Conservation (phyloP, 139 green algal genomes). For the Coelastrella sp. region DNA sequence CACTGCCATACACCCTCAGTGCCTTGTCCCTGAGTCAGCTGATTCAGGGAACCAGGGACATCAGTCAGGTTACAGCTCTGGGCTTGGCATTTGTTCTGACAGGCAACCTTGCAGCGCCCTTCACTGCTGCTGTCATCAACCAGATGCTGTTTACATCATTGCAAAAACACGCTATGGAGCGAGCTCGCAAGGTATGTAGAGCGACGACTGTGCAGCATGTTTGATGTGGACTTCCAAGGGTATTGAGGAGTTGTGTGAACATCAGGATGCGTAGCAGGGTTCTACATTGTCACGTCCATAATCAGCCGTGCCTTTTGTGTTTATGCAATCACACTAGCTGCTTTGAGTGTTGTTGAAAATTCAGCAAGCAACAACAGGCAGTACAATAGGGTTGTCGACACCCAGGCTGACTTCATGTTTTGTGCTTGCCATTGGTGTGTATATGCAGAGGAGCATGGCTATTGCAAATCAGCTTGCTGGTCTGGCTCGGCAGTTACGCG, state of each 20-base stretch:
- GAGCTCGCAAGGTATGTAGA: constrained; percentile 1
- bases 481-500: not conserved
- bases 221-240: not conserved
- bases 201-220: not conserved
- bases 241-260: not conserved
- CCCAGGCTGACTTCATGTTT: not conserved
- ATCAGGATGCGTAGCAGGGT: not conserved
- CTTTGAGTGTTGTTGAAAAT: not conserved
- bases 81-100: constrained; percentile 33
- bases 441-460: constrained; percentile 23
- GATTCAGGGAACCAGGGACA: constrained; percentile 26
- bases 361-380: not conserved
- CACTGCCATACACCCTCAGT: constrained; percentile 18
- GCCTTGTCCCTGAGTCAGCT: constrained; percentile 18
- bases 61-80: constrained; percentile 33
- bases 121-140: constrained; percentile 32
- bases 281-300: too few relatives aligned
- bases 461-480: constrained; percentile 24
- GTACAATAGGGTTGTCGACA: not conserved
- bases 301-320: too few relatives aligned
- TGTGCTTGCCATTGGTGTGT: not conserved
- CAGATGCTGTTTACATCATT: constrained; percentile 20
- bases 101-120: constrained; percentile 37
- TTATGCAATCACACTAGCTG: too few relatives aligned
- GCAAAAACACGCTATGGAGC: constrained; percentile 22